These are phyloP conservation scores for Cucurbita pepo DNA, from an alignment of 306 rosid species.

Conservation along the genomic window DNA sequence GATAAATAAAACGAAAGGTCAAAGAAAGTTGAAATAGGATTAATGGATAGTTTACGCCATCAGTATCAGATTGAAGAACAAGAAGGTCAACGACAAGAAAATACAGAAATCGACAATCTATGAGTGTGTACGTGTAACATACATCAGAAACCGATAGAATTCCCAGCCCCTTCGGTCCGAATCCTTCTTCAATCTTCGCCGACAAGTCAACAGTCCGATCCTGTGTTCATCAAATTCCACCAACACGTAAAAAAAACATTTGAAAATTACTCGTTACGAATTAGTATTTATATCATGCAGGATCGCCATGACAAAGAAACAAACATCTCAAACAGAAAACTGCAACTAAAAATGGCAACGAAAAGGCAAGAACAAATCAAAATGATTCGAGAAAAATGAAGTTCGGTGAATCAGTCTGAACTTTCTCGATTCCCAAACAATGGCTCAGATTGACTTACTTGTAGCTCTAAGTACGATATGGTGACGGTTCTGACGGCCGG, in stretches of 20 bases:
- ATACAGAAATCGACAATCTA: not conserved
- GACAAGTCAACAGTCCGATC: conserved; percentile 54
- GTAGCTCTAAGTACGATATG: conserved; percentile 53
- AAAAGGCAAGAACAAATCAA: not conserved
- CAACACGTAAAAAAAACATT: not conserved
- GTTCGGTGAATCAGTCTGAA: not conserved
- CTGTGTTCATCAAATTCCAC: conserved; percentile 24
- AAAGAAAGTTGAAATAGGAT: not conserved
- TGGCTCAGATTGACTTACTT: conserved; percentile 18
- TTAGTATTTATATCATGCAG: not conserved
- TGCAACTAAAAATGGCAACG: not conserved
- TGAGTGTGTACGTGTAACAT: not conserved
- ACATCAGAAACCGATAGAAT: conserved; percentile 66
- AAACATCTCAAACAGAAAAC: not conserved
- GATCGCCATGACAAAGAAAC: not conserved
- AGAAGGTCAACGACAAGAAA: not conserved
- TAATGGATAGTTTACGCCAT: not conserved
- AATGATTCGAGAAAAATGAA: not conserved
- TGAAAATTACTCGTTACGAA: not conserved
- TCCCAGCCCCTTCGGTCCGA: conserved; percentile 68
- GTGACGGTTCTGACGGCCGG: conserved; percentile 43
- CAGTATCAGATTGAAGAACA: not conserved
- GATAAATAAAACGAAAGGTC: not conserved
- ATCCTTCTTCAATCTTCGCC: conserved; percentile 63
- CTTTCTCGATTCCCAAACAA: not conserved